phyloP scores from a whole-genome alignment of 2,329 filamentous ascomycete genomes.

The Alternaria hordeiaustralica region DNA sequence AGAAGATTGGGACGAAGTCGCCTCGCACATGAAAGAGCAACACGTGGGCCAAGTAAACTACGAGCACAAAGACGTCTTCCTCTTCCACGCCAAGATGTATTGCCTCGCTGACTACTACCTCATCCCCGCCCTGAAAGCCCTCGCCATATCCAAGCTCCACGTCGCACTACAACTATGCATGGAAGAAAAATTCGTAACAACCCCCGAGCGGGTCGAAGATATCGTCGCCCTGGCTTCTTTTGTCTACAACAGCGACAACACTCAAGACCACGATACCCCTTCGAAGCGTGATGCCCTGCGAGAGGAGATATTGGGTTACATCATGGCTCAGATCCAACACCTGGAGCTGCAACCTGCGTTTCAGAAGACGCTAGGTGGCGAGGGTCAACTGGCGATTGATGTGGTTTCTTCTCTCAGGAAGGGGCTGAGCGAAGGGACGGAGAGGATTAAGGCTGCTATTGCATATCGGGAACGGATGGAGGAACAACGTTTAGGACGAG shows the following conservation, averaged over 20 bases:
- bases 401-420: not conserved
- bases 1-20: not conserved
- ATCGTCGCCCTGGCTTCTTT: not conserved
- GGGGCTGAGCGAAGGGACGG: not conserved
- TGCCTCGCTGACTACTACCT: not conserved
- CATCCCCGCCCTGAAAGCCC: not conserved
- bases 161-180: not conserved
- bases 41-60: not conserved
- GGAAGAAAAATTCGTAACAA: not conserved
- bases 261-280: not conserved
- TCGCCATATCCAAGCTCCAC: not conserved
- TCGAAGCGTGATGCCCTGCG: not conserved
- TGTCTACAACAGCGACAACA: not conserved
- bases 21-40: not conserved
- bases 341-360: not conserved
- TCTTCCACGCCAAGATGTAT: not conserved
- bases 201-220: not conserved
- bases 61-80: not conserved
- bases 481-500: not conserved
- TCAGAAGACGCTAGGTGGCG: not conserved
- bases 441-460: not conserved
- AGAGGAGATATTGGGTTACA: not conserved
- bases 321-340: not conserved
- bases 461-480: rapidly evolving
- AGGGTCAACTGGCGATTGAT: not conserved